Conservation (phyloP, 2,329 filamentous ascomycete genomes). For the Calonectria fujianensis region DNA sequence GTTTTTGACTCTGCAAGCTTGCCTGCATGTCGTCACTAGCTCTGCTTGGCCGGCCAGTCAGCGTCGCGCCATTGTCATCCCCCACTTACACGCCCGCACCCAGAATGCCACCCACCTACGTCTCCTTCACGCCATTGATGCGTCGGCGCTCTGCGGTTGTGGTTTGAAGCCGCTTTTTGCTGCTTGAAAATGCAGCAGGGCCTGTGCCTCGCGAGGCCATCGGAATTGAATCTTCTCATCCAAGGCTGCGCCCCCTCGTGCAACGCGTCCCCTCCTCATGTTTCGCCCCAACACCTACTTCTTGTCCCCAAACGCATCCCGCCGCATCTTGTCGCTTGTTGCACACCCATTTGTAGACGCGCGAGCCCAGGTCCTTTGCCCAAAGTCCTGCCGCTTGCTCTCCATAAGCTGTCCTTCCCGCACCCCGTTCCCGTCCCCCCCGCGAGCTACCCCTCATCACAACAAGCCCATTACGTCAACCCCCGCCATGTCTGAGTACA, state of each 20-base stretch:
- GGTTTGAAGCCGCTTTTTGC: neutral
- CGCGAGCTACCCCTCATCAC: constrained; percentile 17
- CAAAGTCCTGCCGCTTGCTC: neutral
- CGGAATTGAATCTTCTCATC: neutral
- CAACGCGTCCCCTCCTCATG: constrained; percentile 15
- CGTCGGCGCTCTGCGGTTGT: constrained; percentile 10
- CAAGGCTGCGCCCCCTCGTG: neutral
- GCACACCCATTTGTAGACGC: neutral
- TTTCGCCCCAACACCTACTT: neutral
- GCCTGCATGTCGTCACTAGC: constrained; percentile 51
- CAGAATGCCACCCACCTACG: constrained; percentile 44
- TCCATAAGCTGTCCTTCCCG: constrained; percentile 24
- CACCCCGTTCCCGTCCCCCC: constrained; percentile 28
- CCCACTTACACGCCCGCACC: constrained; percentile 50
- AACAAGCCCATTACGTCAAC: constrained; percentile 49
- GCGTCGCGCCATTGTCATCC: constrained; percentile 51
- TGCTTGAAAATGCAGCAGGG: constrained; percentile 12
- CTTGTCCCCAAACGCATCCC: constrained; percentile 8
- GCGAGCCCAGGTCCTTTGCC: neutral
- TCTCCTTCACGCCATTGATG: constrained; percentile 28
- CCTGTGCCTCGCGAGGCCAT: neutral
- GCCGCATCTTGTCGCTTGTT: neutral
- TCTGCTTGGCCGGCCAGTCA: constrained; percentile 44
- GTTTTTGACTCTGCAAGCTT: constrained; percentile 30
- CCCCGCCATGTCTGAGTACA: constrained; percentile 73